Conservation (phyloP, 768 basidiomycete genomes). For the Amanita jacksonii region DNA sequence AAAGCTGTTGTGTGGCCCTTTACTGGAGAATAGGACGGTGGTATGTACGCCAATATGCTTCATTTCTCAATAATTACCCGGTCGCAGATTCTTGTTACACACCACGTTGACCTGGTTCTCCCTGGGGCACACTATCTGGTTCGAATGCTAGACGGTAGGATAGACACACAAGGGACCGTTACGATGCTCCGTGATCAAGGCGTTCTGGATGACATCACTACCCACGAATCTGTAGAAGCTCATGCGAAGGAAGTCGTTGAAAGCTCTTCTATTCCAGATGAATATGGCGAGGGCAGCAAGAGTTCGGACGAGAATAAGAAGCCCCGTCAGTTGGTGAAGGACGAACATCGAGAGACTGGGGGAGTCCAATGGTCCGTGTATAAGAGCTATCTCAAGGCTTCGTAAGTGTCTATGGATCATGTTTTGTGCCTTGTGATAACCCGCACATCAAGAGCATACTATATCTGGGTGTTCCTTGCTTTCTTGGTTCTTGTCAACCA, state of each 20-base stretch:
- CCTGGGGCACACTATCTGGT: slow-evolving; percentile 62
- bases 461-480: slow-evolving; percentile 51
- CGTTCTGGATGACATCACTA: slow-evolving; percentile 48
- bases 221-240: slow-evolving; percentile 39
- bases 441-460: slow-evolving; percentile 42
- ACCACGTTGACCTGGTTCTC: slow-evolving; percentile 76
- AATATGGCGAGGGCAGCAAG: slow-evolving; percentile 13
- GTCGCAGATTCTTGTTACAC: slow-evolving; percentile 56
- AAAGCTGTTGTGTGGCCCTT: slow-evolving; percentile 53
- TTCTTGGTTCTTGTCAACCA: slow-evolving; percentile 42
- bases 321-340: slow-evolving; percentile 66
- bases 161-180: slow-evolving; percentile 61
- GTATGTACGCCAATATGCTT: slow-evolving; percentile 18
- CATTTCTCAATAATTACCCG: not conserved
- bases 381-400: slow-evolving; percentile 59
- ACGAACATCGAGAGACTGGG: slow-evolving; percentile 73
- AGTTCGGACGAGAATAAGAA: slow-evolving; percentile 37
- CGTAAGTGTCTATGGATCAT: slow-evolving; percentile 33
- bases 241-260: slow-evolving; percentile 35
- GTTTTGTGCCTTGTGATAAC: not conserved
- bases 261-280: slow-evolving; percentile 19
- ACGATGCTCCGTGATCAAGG: slow-evolving; percentile 53
- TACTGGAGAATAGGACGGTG: slow-evolving; percentile 61
- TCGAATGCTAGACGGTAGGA: slow-evolving; percentile 68
- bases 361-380: slow-evolving; percentile 75